Percentiles rank a stretch among this genome's conserved stretches.
Evolutionary conservation across 1,284 basidiomycete genomes (phyloP).

Genomic region (Malassezia restricta): DNA sequence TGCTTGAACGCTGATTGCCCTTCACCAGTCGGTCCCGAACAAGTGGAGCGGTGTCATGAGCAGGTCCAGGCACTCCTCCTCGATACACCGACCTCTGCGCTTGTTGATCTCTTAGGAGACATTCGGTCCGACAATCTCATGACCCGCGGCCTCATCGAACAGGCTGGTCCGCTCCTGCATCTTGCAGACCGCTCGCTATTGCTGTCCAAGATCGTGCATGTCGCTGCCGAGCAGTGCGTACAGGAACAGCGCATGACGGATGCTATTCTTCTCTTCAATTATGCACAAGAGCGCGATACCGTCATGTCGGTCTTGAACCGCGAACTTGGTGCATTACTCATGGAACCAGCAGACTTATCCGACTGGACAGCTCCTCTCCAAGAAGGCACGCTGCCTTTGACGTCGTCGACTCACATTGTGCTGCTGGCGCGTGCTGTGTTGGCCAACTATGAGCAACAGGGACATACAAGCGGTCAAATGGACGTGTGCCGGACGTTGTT

Average conservation of each 20-base stretch:
- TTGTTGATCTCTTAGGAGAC: conserved; percentile 75
- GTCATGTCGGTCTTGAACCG: conserved; percentile 78
- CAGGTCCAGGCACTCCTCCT: conserved; percentile 77
- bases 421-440: conserved; percentile 70
- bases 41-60: conserved; percentile 73
- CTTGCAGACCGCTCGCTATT: conserved; percentile 62
- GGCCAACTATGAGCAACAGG: conserved; percentile 65
- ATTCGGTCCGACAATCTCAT: conserved; percentile 75
- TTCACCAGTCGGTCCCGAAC: conserved; percentile 59
- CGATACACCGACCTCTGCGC: conserved; percentile 58
- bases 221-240: conserved; percentile 64
- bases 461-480: conserved; percentile 65
- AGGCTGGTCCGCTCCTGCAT: conserved; percentile 64
- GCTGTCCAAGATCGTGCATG: conserved; percentile 68
- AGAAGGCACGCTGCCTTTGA: conserved; percentile 16
- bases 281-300: conserved; percentile 77
- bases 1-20: conserved; percentile 61
- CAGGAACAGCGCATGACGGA: conserved; percentile 62
- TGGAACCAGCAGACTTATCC: conserved; percentile 23
- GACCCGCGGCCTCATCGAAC: conserved; percentile 77
- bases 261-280: conserved; percentile 88
- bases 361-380: conserved; percentile 10
- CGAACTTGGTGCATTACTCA: conserved; percentile 62
- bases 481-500: conserved; percentile 57
- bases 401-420: conserved; percentile 58